Base-by-base conservation (phyloP, 495 filamentous ascomycete genomes). In the Niebla homalea region DNA sequence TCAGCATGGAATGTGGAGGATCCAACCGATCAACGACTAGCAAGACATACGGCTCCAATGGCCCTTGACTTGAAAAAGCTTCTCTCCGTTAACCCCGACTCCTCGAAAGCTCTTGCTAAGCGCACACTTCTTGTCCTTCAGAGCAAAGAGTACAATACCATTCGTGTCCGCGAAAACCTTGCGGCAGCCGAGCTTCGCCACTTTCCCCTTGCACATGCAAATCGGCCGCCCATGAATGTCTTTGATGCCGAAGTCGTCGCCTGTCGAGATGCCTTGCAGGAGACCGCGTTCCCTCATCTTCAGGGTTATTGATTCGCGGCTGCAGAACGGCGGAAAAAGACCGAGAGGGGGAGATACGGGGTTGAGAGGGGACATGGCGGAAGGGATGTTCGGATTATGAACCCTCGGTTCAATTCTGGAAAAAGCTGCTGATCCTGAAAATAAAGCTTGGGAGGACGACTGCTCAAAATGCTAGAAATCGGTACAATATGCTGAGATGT, bases 281-380 rank as follows among this genome's bases (percentile, higher is more conserved):
- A 56, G 43, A 14, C 44, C 54, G 29, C 52, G 52, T 22, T 56
- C 54, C 26, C 53, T 56, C 54, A 56, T 56, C 26, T 56, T 52
- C 22, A 56, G 54, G 1, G 54, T 56, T 11, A 56, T 50, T 4
- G 50, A 40, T 10, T 56, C 43, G 4, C 50, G 46, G 16, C 53
- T 50, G 41, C 50, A 56, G 21, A 47, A 51, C 11, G 43, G 21
- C 36, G 46, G 19, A 35, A 45, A 35, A 1, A 51, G 42, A 0
- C 46, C 54, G 2, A 56, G 38, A 36, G 50, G 41, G 6, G 50
- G 50, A 19, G 48, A 44, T 39, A 56, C 48, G 18, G 54, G 36
- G 3, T 43, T 26, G 16, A 56, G 45, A 23, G 48, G 46, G 20
- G 52, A 16, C 29, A 32, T 32, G 3, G 0, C 14, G 10, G 29